A percentile compares a stretch with the other conserved stretches of the same genome.
Conservation (phyloP, 148 eudicot species). For the Cornus suecica region DNA sequence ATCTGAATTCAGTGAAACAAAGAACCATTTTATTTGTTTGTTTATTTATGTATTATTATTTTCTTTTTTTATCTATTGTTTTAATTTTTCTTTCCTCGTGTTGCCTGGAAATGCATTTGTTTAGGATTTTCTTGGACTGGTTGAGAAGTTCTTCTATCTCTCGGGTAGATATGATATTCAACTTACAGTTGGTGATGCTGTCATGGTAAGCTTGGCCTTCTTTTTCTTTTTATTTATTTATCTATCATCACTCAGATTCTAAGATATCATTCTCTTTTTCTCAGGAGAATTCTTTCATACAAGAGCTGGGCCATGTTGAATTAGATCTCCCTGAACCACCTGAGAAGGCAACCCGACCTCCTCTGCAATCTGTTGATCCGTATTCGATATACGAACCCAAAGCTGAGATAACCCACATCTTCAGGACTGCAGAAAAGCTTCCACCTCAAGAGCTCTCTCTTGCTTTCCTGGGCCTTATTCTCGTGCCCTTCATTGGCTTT, state of each 20-base stretch:
- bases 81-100: not conserved
- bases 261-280: constrained; percentile 18
- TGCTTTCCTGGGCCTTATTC: constrained; percentile 67
- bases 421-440: constrained; percentile 79
- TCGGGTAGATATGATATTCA: constrained; percentile 85
- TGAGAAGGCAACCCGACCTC: constrained; percentile 86
- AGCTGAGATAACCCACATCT: constrained; percentile 86
- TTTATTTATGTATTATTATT: too few species aligned
- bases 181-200: constrained; percentile 83
- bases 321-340: constrained; percentile 91
- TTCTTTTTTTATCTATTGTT: not conserved
- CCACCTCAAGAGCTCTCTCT: constrained; percentile 76
- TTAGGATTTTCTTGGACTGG: constrained; percentile 95
- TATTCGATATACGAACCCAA: constrained; percentile 80
- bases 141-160: constrained; percentile 82
- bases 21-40: too few species aligned
- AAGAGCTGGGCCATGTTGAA: constrained; percentile 68
- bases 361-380: constrained; percentile 69
- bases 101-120: constrained; percentile 13
- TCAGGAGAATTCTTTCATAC: constrained; percentile 88
- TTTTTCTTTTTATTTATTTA: not conserved
- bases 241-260: not conserved
- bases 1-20: not conserved
- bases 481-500: constrained; percentile 79
- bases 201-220: constrained; percentile 57